These are phyloP conservation scores for Balakata baccata DNA, from an alignment of 345 rosid genomes.

Conservation along the genomic window DNA sequence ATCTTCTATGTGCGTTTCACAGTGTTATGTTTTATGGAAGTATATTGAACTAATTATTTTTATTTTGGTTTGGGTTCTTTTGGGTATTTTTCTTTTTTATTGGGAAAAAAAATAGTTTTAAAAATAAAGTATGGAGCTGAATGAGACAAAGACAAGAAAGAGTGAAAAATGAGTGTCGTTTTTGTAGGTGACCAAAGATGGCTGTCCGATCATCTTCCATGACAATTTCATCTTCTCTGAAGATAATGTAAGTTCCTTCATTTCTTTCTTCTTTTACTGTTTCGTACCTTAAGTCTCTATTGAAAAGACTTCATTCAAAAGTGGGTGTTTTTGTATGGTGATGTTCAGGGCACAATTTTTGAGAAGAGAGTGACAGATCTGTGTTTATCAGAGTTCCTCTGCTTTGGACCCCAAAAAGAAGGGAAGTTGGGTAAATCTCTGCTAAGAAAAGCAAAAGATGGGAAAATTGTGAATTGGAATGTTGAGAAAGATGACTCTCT, in stretches of 20 bases:
- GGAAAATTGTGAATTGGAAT: constrained; percentile 59
- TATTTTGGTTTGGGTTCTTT: constrained; percentile 8
- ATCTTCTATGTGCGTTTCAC: neutral
- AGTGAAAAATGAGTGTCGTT: constrained; percentile 27
- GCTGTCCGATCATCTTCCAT: constrained; percentile 90
- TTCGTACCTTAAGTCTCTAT: too few species aligned
- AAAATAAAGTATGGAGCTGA: constrained; percentile 14
- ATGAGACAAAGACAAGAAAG: constrained; percentile 10
- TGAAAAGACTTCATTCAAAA: neutral
- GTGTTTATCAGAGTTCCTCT: constrained; percentile 56
- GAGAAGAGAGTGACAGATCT: constrained; percentile 84
- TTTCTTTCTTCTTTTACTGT: neutral
- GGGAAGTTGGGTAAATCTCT: constrained; percentile 49
- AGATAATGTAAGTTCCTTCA: constrained; percentile 60
- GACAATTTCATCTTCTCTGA: constrained; percentile 70
- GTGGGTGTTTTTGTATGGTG: neutral
- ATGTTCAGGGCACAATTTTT: constrained; percentile 54
- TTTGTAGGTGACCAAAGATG: constrained; percentile 91
- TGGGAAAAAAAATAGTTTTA: neutral
- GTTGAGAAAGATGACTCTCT: constrained; percentile 67
- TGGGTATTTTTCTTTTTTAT: neutral
- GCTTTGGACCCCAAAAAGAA: constrained; percentile 72
- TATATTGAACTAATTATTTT: constrained; percentile 11
- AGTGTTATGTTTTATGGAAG: neutral
- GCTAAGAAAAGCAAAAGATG: constrained; percentile 71